Percentiles rank a stretch among this genome's conserved stretches.
Evolutionary conservation across 1,284 basidiomycete species (phyloP).

Genomic region (Phellopilus nigrolimitatus): DNA sequence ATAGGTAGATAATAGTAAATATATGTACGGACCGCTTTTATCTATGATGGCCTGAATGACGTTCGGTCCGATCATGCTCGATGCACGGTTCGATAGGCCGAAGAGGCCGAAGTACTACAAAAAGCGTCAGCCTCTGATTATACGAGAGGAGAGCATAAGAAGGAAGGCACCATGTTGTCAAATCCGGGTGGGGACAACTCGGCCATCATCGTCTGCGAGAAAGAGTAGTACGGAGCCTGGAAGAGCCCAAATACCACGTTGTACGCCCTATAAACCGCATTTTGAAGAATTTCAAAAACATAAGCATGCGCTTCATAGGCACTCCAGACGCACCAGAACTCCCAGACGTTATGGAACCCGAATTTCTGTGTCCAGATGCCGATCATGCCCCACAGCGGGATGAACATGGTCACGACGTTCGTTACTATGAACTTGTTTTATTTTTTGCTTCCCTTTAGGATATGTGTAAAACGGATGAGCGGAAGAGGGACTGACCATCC

Average conservation of each 20-base stretch:
- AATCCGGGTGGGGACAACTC: constrained; percentile 79
- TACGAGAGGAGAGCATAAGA: not conserved
- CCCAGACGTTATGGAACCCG: constrained; percentile 83
- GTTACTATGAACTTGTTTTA: constrained; percentile 62
- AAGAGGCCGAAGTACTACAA: constrained; percentile 75
- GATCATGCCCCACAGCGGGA: constrained; percentile 84
- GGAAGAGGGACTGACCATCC: constrained; percentile 48
- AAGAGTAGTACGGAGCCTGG: constrained; percentile 86
- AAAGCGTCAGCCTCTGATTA: not conserved
- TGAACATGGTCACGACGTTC: constrained; percentile 70
- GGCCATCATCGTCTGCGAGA: constrained; percentile 84
- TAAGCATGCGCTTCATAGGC: not conserved
- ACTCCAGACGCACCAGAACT: constrained; percentile 58
- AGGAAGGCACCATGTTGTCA: constrained; percentile 63
- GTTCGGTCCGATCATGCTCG: constrained; percentile 76
- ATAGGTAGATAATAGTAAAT: not conserved
- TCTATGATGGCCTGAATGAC: constrained; percentile 78
- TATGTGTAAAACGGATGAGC: not conserved
- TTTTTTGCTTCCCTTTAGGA: not conserved
- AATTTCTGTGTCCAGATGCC: constrained; percentile 76
- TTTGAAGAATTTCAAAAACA: not conserved
- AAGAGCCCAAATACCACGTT: constrained; percentile 79
- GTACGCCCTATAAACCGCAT: constrained; percentile 50
- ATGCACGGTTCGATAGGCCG: constrained; percentile 77
- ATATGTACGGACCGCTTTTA: constrained; percentile 31